phyloP scores from a whole-genome alignment of 768 basidiomycete species.

The Serpula lacrymans region DNA sequence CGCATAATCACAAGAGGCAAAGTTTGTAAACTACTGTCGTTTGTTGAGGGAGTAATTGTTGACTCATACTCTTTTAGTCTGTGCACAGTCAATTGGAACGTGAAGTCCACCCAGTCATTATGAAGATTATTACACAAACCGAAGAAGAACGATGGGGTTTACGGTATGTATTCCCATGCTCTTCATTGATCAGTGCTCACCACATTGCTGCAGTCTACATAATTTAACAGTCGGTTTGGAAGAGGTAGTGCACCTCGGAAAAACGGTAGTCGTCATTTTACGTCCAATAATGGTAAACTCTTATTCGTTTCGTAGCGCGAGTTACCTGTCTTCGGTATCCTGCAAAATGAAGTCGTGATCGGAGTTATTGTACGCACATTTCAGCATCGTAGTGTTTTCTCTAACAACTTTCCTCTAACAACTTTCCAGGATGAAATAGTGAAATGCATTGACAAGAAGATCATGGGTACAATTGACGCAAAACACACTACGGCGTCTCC shows the following conservation, averaged over 20 bases:
- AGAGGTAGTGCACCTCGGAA: slow-evolving; percentile 43
- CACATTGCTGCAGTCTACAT: slow-evolving; percentile 47
- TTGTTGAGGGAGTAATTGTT: background rate
- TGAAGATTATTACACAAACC: slow-evolving; percentile 47
- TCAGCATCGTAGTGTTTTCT: too few relatives aligned
- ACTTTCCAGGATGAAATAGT: slow-evolving; percentile 50
- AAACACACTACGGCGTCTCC: slow-evolving; percentile 17
- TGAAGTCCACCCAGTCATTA: slow-evolving; percentile 59
- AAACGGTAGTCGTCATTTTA: slow-evolving; percentile 43
- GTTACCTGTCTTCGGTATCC: slow-evolving; percentile 77
- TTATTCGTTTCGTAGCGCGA: slow-evolving; percentile 53
- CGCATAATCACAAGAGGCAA: slow-evolving; percentile 48
- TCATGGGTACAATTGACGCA: background rate
- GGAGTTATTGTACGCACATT: slow-evolving; percentile 85
- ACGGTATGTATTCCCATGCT: slow-evolving; percentile 42
- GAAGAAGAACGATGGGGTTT: slow-evolving; percentile 78
- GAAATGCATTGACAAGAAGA: slow-evolving; percentile 8
- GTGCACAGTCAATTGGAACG: slow-evolving; percentile 78
- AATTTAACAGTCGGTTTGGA: slow-evolving; percentile 69
- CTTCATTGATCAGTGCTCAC: background rate
- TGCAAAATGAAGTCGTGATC: slow-evolving; percentile 59
- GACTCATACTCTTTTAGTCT: slow-evolving; percentile 34
- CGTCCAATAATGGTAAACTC: background rate
- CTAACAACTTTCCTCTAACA: background rate
- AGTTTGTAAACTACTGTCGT: slow-evolving; percentile 34